Conservation (phyloP, 1,284 basidiomycete genomes). For the Ganoderma leucocontextum region DNA sequence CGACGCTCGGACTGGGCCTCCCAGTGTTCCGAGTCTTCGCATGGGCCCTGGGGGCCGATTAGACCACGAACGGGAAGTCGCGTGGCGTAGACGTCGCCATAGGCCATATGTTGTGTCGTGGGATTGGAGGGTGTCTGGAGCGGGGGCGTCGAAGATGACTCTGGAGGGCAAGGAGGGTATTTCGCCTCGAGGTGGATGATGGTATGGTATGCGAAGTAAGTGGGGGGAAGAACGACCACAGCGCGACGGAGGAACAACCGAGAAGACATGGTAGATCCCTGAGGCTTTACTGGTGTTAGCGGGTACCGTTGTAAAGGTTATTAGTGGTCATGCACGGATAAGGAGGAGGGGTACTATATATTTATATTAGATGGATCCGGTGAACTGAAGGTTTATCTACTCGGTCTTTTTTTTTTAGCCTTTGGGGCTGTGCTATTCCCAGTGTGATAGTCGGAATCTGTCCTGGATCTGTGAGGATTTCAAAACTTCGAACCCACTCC, state of each 20-base stretch:
- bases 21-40: background rate
- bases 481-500: too few relatives aligned
- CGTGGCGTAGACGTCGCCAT: slow-evolving; percentile 20
- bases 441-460: background rate
- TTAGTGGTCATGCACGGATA: background rate
- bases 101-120: background rate
- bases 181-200: slow-evolving; percentile 15
- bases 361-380: background rate
- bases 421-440: background rate
- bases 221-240: background rate
- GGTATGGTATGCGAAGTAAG: slow-evolving; percentile 7
- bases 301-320: background rate
- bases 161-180: slow-evolving; percentile 19
- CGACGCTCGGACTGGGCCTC: slow-evolving; percentile 6
- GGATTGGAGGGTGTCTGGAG: slow-evolving; percentile 6
- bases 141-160: slow-evolving; percentile 11
- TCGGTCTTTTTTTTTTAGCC: too few relatives aligned
- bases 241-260: slow-evolving; percentile 3
- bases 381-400: too few relatives aligned
- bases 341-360: too few relatives aligned
- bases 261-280: background rate
- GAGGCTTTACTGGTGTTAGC: background rate
- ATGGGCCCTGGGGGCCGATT: slow-evolving; percentile 3
- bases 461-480: background rate
- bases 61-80: slow-evolving; percentile 15